A percentile compares a stretch with the other conserved stretches of the same genome.
phyloP scores from a whole-genome alignment of 2,329 filamentous ascomycete genomes.

The Exophiala mesophila region DNA sequence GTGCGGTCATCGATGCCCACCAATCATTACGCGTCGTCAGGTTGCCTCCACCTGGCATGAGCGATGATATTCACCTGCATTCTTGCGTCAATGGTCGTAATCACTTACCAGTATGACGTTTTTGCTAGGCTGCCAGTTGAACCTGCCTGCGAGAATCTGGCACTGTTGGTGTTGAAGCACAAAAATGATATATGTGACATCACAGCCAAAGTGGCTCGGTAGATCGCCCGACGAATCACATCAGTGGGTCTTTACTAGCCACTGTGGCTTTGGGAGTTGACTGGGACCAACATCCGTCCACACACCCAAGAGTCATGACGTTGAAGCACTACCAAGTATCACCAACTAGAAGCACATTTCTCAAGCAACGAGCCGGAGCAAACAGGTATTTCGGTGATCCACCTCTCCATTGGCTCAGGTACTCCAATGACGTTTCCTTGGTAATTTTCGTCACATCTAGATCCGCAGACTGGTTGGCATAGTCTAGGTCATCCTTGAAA shows the following conservation, averaged over 20 bases:
- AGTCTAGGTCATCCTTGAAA: too few relatives aligned
- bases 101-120: too few relatives aligned
- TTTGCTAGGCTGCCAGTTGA: too few relatives aligned
- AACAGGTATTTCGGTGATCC: not conserved
- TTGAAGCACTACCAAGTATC: not conserved
- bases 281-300: not conserved
- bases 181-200: not conserved
- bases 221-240: not conserved
- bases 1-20: not conserved
- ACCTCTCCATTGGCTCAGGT: too few relatives aligned
- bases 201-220: not conserved
- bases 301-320: not conserved
- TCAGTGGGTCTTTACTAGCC: not conserved
- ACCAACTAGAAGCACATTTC: not conserved
- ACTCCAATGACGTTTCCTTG: too few relatives aligned
- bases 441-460: too few relatives aligned
- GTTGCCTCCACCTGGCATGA: not conserved
- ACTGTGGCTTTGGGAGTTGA: not conserved
- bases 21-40: not conserved
- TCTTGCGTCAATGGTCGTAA: not conserved
- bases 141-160: not conserved
- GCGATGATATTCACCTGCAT: not conserved
- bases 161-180: not conserved
- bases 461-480: too few relatives aligned
- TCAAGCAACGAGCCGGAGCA: too few relatives aligned